Evolutionary conservation across 208 protist genomes (phyloP), one percentile per base, ranked within the genome.

Genomic region (Leishmania major): DNA sequence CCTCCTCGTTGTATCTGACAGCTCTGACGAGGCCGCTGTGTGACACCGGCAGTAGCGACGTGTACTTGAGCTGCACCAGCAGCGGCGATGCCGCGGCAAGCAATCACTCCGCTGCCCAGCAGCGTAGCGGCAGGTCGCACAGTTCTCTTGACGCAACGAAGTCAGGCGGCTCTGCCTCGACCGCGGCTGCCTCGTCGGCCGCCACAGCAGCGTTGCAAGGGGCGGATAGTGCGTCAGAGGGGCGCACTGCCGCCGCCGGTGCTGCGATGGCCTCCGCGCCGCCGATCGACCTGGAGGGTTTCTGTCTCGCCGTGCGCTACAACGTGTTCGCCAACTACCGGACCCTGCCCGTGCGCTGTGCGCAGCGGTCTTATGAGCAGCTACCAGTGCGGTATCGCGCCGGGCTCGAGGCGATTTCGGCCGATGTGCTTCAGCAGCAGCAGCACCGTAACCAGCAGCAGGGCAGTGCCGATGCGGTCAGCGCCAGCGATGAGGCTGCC

Each of bases 261-360:
- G 19, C 73, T 7, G 73, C 73, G 51, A 25, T 62, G 51, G 13
- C 51, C 10, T 74, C 70, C 28, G 70, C 45, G 45, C 47, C 57
- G 37, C 55, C 75, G 15, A 53, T 80, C n/a, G 53, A 69, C 53
- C 45, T 74, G 62, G 77, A 69, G 60, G 77, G 76, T 6, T 13
- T 77, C 7, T 5, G 47, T 17, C 74, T 86, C 43, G 31, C 64
- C 40, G 25, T 86, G 10, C 55, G 66, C 17, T 78, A 86, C 75
- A 82, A 80, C 83, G 89, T 93, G 6, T 96, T 88, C 74, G 88
- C 90, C 15, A 96, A 96, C 82, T 96, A 90, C 83, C 70, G 86
- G 31, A 89, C 89, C 51, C 71, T 88, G 25, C 89, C 93, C 3
- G 49, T 91, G 47, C 84, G 75, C 31, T 88, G 79, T 78, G 83